phyloP scores from a whole-genome alignment of 768 basidiomycete genomes.

The Calocera cornea region DNA sequence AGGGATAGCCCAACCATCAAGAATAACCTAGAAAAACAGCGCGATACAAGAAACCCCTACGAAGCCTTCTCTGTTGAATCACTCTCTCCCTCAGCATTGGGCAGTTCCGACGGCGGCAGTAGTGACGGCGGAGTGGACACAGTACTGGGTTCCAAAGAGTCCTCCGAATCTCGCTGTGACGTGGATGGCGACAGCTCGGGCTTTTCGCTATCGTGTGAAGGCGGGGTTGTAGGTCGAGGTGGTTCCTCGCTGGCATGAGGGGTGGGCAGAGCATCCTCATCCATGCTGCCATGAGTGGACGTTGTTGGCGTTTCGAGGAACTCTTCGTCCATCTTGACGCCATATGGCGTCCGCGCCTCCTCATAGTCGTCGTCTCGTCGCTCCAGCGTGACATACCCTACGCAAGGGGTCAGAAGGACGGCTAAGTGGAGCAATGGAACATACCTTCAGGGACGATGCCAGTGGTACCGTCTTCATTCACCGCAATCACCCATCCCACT shows the following conservation, averaged over 20 bases:
- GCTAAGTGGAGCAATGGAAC: not conserved
- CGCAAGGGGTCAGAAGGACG: not conserved
- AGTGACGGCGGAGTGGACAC: not conserved
- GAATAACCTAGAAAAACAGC: not conserved
- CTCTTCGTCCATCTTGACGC: not conserved
- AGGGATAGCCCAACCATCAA: not conserved
- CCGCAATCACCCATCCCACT: not conserved
- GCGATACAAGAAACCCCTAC: not conserved
- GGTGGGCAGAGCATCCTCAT: not conserved
- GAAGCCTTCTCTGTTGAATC: not conserved
- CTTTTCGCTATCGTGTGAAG: not conserved
- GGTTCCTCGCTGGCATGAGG: not conserved
- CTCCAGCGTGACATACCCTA: not conserved
- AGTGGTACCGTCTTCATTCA: not conserved
- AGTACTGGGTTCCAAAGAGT: not conserved
- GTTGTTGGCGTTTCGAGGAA: not conserved
- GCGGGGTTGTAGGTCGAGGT: not conserved
- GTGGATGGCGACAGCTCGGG: not conserved
- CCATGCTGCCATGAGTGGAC: not conserved
- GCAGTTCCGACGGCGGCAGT: not conserved
- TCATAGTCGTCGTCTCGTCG: not conserved
- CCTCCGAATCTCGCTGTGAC: not conserved
- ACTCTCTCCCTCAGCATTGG: not conserved
- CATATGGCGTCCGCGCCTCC: not conserved
- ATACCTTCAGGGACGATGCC: not conserved